A percentile compares a stretch with the other conserved stretches of the same genome.
Conservation (phyloP, 495 filamentous ascomycete species). For the Aspergillus panamensis region DNA sequence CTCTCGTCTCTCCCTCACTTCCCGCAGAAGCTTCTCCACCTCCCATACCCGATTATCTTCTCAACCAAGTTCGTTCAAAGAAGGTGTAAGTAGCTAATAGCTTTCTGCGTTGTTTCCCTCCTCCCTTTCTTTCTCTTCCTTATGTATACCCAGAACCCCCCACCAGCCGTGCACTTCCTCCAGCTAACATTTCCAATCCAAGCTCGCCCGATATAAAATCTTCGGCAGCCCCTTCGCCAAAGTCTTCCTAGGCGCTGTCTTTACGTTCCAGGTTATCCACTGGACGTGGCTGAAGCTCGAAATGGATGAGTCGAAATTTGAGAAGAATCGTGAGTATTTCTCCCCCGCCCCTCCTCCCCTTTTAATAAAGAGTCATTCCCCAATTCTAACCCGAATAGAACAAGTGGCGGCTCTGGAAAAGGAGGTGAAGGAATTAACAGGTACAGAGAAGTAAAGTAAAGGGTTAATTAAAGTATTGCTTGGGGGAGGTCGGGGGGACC, state of each 20-base stretch:
- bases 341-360: background rate
- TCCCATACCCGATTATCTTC: conserved; percentile 5
- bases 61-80: conserved; percentile 20
- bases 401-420: conserved; percentile 43
- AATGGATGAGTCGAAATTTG: conserved; percentile 62
- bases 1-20: background rate
- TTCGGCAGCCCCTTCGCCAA: conserved; percentile 81
- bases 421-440: conserved; percentile 39
- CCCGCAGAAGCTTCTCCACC: conserved; percentile 19
- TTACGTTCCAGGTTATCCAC: conserved; percentile 84
- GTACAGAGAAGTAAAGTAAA: conserved; percentile 26
- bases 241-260: conserved; percentile 77
- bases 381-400: conserved; percentile 25
- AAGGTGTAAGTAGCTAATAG: conserved; percentile 22
- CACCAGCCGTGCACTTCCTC: background rate
- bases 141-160: background rate
- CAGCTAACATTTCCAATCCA: background rate
- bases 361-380: background rate
- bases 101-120: background rate
- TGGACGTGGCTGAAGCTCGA: conserved; percentile 88
- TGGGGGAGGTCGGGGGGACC: no score
- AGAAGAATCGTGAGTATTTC: conserved; percentile 50
- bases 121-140: background rate
- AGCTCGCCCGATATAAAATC: conserved; percentile 73
- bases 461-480: no score